Evolutionary conservation across 495 filamentous ascomycete genomes (phyloP), one percentile per base, ranked within the genome.

Genomic region (Pseudomonodictys pantanalensis): DNA sequence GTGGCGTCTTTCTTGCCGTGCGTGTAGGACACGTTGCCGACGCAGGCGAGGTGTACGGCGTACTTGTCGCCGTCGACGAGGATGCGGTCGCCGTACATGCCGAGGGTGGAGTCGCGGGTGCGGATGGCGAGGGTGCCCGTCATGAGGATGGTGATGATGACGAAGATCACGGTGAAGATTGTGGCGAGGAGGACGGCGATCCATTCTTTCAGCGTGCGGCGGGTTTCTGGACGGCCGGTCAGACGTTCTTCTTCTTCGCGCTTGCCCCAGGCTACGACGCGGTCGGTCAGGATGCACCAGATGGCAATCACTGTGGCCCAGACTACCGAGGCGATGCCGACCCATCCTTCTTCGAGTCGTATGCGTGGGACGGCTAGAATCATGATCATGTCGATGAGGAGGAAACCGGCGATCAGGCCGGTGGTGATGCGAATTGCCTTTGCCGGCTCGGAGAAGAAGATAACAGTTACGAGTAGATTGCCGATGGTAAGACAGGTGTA

Each of bases 261-360:
- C 71, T 97, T 97, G 23, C 92, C 93, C 85, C 90, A 95, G 49
- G 85, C 79, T 12, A 98, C 93, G 7, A 88, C 78, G n/a, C 86
- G 76, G 68, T 85, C 85, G 50, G 79, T 79, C 7, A 80, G 51
- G 49, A 86, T 75, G 58, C 79, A 83, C 79, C 85, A 91, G 42
- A 79, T 56, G 23, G 79, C 75, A 25, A 91, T 84, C 24, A 86
- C 41, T 8, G 78, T 76, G 33, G 84, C 84, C 89, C 91, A 96
- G 38, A 90, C 71, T 2, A 93, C 86, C 22, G 87, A 90, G 6
- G 81, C 89, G 52, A 93, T 88, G 5, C 93, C 93, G 3, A 91
- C 87, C 87, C 89, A 92, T 23, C 90, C 83, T 75, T 96, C 93
- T 75, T 96, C 91, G 20, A 83, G 73, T 10, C 93, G 80, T 41